Evolutionary conservation across 352 stramenopile genomes (phyloP), one percentile per base, ranked within the genome.

Genomic region (Phytophthora pseudosyringae): DNA sequence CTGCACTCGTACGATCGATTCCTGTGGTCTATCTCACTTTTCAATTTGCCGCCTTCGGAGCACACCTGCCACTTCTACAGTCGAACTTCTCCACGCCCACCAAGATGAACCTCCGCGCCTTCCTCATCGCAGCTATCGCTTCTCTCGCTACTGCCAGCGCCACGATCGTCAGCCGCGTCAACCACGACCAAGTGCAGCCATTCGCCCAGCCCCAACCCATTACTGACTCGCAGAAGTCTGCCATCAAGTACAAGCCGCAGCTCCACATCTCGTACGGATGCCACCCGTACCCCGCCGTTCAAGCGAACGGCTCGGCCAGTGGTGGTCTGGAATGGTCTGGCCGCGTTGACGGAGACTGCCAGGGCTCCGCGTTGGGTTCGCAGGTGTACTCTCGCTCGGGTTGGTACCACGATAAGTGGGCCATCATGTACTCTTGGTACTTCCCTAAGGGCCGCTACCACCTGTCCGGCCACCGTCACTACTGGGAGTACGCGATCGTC

Each of bases 401-500:
- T 11, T 53, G 38, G 51, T 74, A 64, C 62, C 52, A 71, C 21
- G 67, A 50, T 26, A 57, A 63, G n/a, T 76, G 57, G 56, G 73
- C 53, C 13, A 69, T 56, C 31, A 69, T 69, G 61, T 69, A 59
- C 53, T 39, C 61, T n/a, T 69, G 53, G 52, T 81, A 77, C 67
- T 79, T 79, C 62, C 70, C 74, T 36, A 81, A 82, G 58, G 74
- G 73, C 53, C 65, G 53, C 50, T 59, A 61, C 48, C 61, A 16
- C 18, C 15, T 50, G 28, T 76, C 28, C 4, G 67, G 67, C 16
- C 67, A 82, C 60, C 74, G 74, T 33, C 67, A 82, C 47, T 67
- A 71, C 55, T 82, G 74, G 74, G 67, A 82, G 53, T 71, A 76
- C 55, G 63, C 67, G 3, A 67, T 83, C 3, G 71, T 80, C 5